phyloP scores from a whole-genome alignment of 2,329 filamentous ascomycete species.

The Nemania diffusa region DNA sequence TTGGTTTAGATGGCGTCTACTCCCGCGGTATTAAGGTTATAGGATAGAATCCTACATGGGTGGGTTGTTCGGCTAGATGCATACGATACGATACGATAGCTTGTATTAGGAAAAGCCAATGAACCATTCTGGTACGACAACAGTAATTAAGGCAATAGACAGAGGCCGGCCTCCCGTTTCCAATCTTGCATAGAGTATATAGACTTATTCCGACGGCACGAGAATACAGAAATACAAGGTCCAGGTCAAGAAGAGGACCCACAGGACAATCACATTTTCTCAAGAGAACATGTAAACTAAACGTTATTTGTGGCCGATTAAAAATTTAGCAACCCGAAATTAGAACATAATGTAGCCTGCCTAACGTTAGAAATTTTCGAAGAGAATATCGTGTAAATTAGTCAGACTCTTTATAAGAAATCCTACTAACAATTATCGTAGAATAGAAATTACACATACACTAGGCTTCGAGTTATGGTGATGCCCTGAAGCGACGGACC shows the following conservation, averaged over 20 bases:
- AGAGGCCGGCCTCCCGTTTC: neutral
- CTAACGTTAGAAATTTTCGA: too few species aligned
- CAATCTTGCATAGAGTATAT: conserved; percentile 2
- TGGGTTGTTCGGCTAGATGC: neutral
- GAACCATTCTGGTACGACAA: neutral
- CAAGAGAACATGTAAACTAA: neutral
- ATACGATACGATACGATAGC: neutral
- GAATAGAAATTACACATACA: too few species aligned
- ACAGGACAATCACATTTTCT: neutral
- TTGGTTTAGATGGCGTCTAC: neutral
- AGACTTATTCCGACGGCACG: neutral
- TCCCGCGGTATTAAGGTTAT: neutral
- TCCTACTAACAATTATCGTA: too few species aligned
- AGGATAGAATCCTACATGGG: neutral
- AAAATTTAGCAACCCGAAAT: too few species aligned
- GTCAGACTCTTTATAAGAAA: too few species aligned
- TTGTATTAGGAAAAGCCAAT: neutral
- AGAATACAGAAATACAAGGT: neutral
- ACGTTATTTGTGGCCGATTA: too few species aligned
- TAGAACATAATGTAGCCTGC: too few species aligned
- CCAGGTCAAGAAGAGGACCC: neutral
- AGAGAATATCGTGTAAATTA: too few species aligned
- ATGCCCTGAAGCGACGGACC: too few species aligned
- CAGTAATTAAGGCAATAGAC: neutral
- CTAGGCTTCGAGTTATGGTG: too few species aligned